Evolutionary conservation across 2,329 filamentous ascomycete genomes (phyloP).

Genomic region (Xylaria sp.): DNA sequence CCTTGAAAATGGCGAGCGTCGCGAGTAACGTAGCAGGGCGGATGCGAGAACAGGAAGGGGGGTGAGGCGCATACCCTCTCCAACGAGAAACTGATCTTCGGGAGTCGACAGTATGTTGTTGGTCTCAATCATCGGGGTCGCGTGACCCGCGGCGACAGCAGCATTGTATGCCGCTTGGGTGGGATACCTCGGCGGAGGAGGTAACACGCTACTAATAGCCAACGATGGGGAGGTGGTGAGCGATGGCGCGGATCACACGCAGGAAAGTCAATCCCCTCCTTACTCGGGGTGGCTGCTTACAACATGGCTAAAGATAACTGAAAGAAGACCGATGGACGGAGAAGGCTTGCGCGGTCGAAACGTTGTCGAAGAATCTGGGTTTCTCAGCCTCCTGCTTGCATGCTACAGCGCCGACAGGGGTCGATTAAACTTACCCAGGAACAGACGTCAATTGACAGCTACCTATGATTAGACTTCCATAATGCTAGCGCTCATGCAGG

Average conservation of each 20-base stretch:
- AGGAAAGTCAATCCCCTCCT: slow-evolving; percentile 7
- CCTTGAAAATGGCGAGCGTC: not conserved
- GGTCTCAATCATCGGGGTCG: slow-evolving; percentile 86
- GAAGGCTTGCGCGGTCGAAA: not conserved
- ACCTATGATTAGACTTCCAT: not conserved
- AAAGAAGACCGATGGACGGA: slow-evolving; percentile 3
- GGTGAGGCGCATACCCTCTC: slow-evolving; percentile 74
- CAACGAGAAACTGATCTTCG: slow-evolving; percentile 90
- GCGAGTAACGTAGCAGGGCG: not conserved
- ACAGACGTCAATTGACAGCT: slow-evolving; percentile 1
- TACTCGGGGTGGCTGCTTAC: slow-evolving; percentile 38
- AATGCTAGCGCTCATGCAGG: not conserved
- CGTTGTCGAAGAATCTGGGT: not conserved
- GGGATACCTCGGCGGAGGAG: slow-evolving; percentile 87
- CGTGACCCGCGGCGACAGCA: slow-evolving; percentile 73
- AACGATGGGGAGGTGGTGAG: slow-evolving; percentile 32
- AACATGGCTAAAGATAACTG: slow-evolving; percentile 42
- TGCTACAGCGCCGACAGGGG: slow-evolving; percentile 2
- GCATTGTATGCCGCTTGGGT: slow-evolving; percentile 78
- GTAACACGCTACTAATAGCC: slow-evolving; percentile 73
- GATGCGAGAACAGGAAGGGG: not conserved
- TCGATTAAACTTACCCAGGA: slow-evolving; percentile 3
- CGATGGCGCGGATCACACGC: slow-evolving; percentile 1
- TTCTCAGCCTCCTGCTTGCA: slow-evolving; percentile 1
- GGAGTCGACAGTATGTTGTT: slow-evolving; percentile 89